Conservation (phyloP, 78 protist genomes). For the Dictyostelium brefeldianum region DNA sequence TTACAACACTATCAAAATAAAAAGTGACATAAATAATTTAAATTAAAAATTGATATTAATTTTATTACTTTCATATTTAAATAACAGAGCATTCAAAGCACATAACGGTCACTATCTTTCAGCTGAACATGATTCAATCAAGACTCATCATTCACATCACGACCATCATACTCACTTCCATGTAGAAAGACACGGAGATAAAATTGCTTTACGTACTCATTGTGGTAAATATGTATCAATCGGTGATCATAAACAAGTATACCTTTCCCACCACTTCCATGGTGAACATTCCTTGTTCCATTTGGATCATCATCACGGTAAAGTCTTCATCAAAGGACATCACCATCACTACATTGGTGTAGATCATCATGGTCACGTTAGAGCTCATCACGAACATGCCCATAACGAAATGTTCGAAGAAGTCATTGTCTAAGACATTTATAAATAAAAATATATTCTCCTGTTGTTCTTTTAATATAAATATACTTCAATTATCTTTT, state of each 20-base stretch:
- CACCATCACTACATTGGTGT: neutral
- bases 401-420: neutral
- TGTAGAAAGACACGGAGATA: slow-evolving; percentile 1
- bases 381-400: neutral
- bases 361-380: slow-evolving; percentile 17
- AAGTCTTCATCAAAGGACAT: slow-evolving; percentile 13
- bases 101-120: neutral
- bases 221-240: slow-evolving; percentile 18
- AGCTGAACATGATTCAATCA: neutral
- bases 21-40: too few species aligned
- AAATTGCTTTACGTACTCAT: slow-evolving; percentile 9
- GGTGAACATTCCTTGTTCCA: slow-evolving; percentile 29
- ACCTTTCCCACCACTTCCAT: slow-evolving; percentile 10
- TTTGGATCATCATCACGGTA: neutral
- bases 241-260: slow-evolving; percentile 12
- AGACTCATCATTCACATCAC: slow-evolving; percentile 1
- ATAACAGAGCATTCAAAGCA: slow-evolving; percentile 29
- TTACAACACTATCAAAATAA: too few species aligned
- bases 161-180: slow-evolving; percentile 14
- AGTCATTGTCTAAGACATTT: neutral
- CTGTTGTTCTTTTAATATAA: too few species aligned
- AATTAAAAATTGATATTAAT: too few species aligned
- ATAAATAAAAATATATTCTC: too few species aligned
- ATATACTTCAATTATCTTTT: too few species aligned
- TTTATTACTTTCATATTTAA: neutral